Conservation (phyloP, 2,329 filamentous ascomycete genomes). For the Sordariomycetes sp. region DNA sequence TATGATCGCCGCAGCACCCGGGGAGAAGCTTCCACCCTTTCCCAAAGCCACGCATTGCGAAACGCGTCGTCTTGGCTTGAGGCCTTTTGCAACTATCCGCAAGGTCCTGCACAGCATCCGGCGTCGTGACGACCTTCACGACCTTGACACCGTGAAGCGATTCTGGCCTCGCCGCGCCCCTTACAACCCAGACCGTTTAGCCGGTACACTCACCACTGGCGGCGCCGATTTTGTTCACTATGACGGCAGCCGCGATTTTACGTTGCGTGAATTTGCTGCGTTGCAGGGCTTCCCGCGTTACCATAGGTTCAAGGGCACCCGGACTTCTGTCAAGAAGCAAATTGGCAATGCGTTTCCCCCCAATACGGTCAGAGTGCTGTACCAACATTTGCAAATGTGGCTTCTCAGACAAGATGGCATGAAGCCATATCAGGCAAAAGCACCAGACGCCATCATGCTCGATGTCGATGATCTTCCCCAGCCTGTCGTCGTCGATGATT, state of each 20-base stretch:
- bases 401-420: slow-evolving; percentile 33
- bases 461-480: neutral
- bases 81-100: slow-evolving; percentile 33
- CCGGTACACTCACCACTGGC: slow-evolving; percentile 54
- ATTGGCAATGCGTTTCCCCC: slow-evolving; percentile 77
- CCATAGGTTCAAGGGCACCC: slow-evolving; percentile 44
- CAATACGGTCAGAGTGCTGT: slow-evolving; percentile 38
- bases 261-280: slow-evolving; percentile 56
- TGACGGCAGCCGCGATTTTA: slow-evolving; percentile 53
- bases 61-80: slow-evolving; percentile 21
- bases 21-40: slow-evolving; percentile 59
- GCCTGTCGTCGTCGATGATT: slow-evolving; percentile 3
- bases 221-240: slow-evolving; percentile 58
- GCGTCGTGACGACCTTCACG: slow-evolving; percentile 27
- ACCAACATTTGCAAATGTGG: slow-evolving; percentile 36
- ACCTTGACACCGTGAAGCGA: slow-evolving; percentile 17
- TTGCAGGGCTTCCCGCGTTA: slow-evolving; percentile 59
- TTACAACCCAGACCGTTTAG: slow-evolving; percentile 39
- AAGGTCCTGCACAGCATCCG: slow-evolving; percentile 28
- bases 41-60: slow-evolving; percentile 51
- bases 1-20: slow-evolving; percentile 54
- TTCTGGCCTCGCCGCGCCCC: slow-evolving; percentile 19
- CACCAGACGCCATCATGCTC: neutral
- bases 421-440: slow-evolving; percentile 6
- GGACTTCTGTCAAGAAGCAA: slow-evolving; percentile 43